Evolutionary conservation across 345 rosid genomes (phyloP).

Genomic region (Fremontodendron californicum): DNA sequence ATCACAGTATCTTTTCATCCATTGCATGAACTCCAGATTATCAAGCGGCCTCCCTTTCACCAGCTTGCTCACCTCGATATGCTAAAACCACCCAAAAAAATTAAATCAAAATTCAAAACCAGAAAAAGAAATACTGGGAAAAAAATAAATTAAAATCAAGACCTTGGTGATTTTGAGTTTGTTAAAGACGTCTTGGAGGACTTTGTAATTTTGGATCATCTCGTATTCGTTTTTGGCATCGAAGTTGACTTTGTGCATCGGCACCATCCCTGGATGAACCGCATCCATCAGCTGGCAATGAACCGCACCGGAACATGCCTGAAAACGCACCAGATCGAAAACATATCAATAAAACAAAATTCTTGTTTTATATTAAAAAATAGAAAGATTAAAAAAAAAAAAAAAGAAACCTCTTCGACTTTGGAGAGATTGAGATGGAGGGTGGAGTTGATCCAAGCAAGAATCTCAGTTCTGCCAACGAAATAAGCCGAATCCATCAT

Average conservation of each 20-base stretch:
- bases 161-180: slow-evolving; percentile 97
- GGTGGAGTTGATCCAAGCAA: slow-evolving; percentile 87
- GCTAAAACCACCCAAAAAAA: slow-evolving; percentile 32
- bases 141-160: not conserved
- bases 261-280: slow-evolving; percentile 81
- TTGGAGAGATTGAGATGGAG: slow-evolving; percentile 88
- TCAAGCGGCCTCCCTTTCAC: slow-evolving; percentile 96
- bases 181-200: slow-evolving; percentile 95
- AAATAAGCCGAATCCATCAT: slow-evolving; percentile 93
- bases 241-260: slow-evolving; percentile 97
- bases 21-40: slow-evolving; percentile 95
- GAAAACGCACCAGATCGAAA: not conserved
- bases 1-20: slow-evolving; percentile 97
- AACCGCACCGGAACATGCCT: slow-evolving; percentile 94
- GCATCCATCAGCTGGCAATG: slow-evolving; percentile 95
- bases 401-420: slow-evolving; percentile 76
- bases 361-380: not conserved
- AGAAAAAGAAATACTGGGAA: not conserved
- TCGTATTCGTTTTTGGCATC: slow-evolving; percentile 96
- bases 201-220: slow-evolving; percentile 96
- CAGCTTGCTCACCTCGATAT: slow-evolving; percentile 86
- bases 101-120: not conserved
- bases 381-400: not conserved
- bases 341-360: not conserved
- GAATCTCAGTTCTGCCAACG: slow-evolving; percentile 97